Percentiles rank a stretch among this genome's conserved stretches.
Conservation (phyloP, 2,329 filamentous ascomycete species). For the Colletotrichum cereale region DNA sequence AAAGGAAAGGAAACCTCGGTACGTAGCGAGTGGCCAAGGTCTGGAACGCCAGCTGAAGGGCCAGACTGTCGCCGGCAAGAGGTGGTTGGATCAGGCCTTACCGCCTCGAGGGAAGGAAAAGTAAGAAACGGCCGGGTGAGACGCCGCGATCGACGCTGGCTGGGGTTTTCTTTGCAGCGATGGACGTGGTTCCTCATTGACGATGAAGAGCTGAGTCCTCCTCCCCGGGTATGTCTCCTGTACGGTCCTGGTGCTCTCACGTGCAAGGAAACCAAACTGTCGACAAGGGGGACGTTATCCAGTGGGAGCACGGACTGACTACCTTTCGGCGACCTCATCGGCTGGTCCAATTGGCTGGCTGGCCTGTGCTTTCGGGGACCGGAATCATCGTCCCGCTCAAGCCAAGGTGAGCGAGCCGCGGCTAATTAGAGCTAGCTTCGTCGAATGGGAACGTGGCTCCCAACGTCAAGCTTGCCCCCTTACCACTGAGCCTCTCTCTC, state of each 20-base stretch:
- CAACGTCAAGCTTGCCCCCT: constrained; percentile 29
- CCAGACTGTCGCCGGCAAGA: neutral
- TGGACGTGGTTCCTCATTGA: neutral
- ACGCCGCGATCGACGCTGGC: neutral
- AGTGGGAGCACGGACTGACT: neutral
- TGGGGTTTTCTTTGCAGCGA: neutral
- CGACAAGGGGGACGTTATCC: neutral
- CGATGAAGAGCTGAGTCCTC: neutral
- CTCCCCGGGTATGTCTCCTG: neutral
- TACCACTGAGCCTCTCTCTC: constrained; percentile 26
- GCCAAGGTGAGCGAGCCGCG: constrained; percentile 16
- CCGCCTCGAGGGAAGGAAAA: constrained; percentile 1
- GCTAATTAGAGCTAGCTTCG: neutral
- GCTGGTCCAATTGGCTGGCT: constrained; percentile 21
- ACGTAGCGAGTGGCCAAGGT: neutral
- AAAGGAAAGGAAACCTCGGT: neutral
- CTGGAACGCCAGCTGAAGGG: neutral
- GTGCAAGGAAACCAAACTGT: neutral
- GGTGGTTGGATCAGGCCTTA: constrained; percentile 10
- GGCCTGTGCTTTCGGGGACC: constrained; percentile 13
- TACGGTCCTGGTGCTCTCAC: neutral
- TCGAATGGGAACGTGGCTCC: constrained; percentile 21
- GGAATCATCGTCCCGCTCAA: constrained; percentile 31
- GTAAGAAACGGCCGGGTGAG: neutral
- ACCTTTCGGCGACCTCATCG: neutral